Conservation (phyloP, 331 rosid genomes). For the Phaseolus coccineus region DNA sequence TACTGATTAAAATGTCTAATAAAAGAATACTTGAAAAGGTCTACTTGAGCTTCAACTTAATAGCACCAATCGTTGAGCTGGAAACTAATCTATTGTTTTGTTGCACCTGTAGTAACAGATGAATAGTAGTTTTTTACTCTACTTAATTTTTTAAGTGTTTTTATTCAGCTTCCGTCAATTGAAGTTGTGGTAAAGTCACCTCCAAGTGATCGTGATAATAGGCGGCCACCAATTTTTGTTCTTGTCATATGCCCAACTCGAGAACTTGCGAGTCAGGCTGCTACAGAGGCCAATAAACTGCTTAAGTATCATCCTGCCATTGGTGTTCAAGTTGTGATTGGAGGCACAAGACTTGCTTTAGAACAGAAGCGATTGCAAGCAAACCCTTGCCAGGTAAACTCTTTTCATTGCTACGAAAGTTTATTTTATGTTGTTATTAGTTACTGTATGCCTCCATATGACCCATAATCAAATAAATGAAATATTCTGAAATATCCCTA, state of each 20-base stretch:
- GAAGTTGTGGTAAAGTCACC: conserved; percentile 80
- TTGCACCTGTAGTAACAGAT: conserved; percentile 12
- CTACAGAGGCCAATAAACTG: conserved; percentile 81
- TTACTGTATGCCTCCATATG: neutral
- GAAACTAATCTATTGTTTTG: conserved; percentile 28
- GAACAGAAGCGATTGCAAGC: conserved; percentile 95
- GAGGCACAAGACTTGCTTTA: conserved; percentile 84
- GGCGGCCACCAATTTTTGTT: conserved; percentile 81
- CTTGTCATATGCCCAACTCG: conserved; percentile 97
- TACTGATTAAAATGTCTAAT: neutral
- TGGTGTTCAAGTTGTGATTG: conserved; percentile 97
- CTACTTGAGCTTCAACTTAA: conserved; percentile 10
- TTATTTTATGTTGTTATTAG: neutral
- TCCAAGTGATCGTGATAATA: conserved; percentile 65
- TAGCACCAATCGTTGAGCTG: conserved; percentile 8
- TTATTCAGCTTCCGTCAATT: conserved; percentile 92
- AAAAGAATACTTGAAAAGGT: neutral
- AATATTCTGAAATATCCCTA: conserved; percentile 12
- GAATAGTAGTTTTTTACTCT: conserved; percentile 40
- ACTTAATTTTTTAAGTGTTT: conserved; percentile 43
- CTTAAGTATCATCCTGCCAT: conserved; percentile 84
- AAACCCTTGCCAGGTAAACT: conserved; percentile 88
- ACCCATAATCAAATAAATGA: conserved; percentile 35
- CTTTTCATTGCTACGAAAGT: conserved; percentile 29
- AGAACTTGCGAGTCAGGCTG: conserved; percentile 96